Conservation (phyloP, 768 basidiomycete species). For the Lenzites betulinus region DNA sequence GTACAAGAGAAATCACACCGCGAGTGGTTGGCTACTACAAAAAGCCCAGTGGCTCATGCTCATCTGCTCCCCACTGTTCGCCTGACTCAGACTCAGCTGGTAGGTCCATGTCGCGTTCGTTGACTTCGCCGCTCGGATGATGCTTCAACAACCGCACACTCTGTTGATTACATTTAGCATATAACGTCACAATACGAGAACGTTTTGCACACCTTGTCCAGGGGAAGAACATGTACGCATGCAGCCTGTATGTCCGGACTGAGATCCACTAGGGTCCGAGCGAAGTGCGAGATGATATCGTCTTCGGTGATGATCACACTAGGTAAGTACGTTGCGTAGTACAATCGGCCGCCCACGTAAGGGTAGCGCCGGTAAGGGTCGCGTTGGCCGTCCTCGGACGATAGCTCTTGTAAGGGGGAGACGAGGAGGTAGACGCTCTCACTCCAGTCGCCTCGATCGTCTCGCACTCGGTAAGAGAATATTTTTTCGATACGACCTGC, state of each 20-base stretch:
- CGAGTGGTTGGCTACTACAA: too few relatives aligned
- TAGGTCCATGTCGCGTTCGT: too few relatives aligned
- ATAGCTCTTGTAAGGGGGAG: not conserved
- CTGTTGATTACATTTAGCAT: too few relatives aligned
- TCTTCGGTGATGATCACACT: not conserved
- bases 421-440: not conserved
- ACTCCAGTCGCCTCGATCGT: not conserved
- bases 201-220: not conserved
- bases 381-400: not conserved
- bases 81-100: too few relatives aligned
- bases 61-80: too few relatives aligned
- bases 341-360: not conserved
- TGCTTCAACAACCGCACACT: too few relatives aligned
- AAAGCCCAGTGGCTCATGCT: too few relatives aligned
- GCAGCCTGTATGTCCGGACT: too few relatives aligned
- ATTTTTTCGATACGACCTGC: not conserved
- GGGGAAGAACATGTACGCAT: conserved; percentile 2
- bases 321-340: not conserved
- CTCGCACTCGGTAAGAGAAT: not conserved
- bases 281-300: conserved; percentile 2
- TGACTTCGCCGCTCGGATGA: too few relatives aligned
- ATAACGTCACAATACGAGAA: too few relatives aligned
- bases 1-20: too few relatives aligned
- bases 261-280: not conserved
- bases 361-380: not conserved